Evolutionary conservation across 371 early-diverging fungal species (phyloP), one percentile per base, ranked within the genome.

Genomic region (Lichtheimia hyalospora): DNA sequence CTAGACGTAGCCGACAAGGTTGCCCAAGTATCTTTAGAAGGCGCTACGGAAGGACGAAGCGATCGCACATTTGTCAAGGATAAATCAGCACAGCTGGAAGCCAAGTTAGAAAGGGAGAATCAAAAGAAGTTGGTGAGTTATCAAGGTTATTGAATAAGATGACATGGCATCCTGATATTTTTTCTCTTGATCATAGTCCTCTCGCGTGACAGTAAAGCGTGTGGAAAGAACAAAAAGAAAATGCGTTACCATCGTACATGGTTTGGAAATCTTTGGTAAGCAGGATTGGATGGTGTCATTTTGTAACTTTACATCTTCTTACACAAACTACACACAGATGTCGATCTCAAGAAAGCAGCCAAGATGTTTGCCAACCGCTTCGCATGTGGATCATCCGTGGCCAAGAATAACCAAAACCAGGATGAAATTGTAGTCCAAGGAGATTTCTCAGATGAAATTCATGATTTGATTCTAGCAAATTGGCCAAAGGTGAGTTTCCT

Each of bases 391-490:
- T 86, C 94, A 13, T 92, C 94, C 3, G 96, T 95, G 39, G 89
- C 93, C 43, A 95, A 95, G 83, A 95, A 90, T 68, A 89, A 92
- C 58, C 87, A 89, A 66, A 94, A 94, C 54, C 75, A 75, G 40
- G 94, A 97, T 60, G 97, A 96, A 70, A 96, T 96, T 75, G 89
- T 94, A 15, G 93, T 97, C 15, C 96, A 96, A 67, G 97, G 96
- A 40, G 94, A 93, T 68, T 86, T 92, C 42, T 82, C 84, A 57
- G 94, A 94, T 54, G 95, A 94, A 52, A 72, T 97, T n/a, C 67
- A 71, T 20, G 84, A 86, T 16, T 65, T 86, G 58, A 89, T 89
- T 49, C 67, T 85, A 39, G 74, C 73, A 52, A 80, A 79, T 46
- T 89, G 87, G 87, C 73, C 84, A 15, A 63, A 75, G 43, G 87